Evolutionary conservation across 1,284 basidiomycete species (phyloP).

Genomic region (Retiboletus flavoniger): DNA sequence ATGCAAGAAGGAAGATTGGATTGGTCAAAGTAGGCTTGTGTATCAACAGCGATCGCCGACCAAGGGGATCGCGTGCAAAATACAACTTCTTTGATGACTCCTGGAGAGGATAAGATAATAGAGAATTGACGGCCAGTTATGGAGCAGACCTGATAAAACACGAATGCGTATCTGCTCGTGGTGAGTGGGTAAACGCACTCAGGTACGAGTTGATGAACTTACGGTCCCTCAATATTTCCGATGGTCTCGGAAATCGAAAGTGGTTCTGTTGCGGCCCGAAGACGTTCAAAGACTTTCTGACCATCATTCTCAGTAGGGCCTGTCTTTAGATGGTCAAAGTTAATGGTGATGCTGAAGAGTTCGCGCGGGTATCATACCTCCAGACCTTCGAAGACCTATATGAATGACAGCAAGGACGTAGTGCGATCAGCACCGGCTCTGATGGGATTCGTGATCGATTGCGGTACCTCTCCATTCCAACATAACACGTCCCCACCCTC

Average conservation of each 20-base stretch:
- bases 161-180: conserved; percentile 72
- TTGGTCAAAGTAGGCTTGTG: conserved; percentile 49
- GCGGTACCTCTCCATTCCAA: conserved; percentile 86
- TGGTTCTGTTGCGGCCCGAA: conserved; percentile 42
- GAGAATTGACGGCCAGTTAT: not conserved
- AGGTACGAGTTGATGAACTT: conserved; percentile 38
- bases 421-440: not conserved
- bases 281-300: conserved; percentile 54
- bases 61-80: conserved; percentile 88
- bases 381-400: conserved; percentile 75
- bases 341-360: not conserved
- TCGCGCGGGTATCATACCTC: conserved; percentile 41
- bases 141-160: conserved; percentile 67
- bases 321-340: conserved; percentile 40
- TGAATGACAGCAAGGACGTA: not conserved
- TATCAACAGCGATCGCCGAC: conserved; percentile 84
- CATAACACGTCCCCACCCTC: conserved; percentile 64
- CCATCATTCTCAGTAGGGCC: conserved; percentile 75
- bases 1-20: conserved; percentile 62
- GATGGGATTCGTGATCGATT: not conserved
- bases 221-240: conserved; percentile 82
- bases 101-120: conserved; percentile 36
- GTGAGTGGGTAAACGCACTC: not conserved
- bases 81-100: conserved; percentile 51
- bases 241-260: conserved; percentile 54